Conservation (phyloP, 768 basidiomycete genomes). For the Cantharellus cinnabarinus region DNA sequence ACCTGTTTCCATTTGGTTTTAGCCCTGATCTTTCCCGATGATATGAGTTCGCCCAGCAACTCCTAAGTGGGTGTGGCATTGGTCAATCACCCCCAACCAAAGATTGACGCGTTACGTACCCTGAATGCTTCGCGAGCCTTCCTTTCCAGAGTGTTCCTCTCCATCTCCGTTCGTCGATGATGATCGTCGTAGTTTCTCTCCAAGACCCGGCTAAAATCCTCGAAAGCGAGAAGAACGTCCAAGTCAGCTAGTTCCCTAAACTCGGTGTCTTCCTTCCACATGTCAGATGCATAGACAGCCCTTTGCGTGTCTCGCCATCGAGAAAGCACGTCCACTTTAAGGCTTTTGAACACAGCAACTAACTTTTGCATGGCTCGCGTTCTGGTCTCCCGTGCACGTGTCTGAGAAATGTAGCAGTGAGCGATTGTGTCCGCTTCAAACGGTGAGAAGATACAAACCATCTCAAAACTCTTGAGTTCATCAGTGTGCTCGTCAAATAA, state of each 20-base stretch:
- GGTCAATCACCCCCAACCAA: neutral
- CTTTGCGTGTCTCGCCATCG: slow-evolving; percentile 77
- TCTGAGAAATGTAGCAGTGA: slow-evolving; percentile 23
- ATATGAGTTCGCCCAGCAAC: slow-evolving; percentile 49
- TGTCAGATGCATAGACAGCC: slow-evolving; percentile 51
- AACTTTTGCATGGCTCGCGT: slow-evolving; percentile 67
- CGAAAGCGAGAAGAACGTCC: slow-evolving; percentile 83
- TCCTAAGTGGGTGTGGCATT: slow-evolving; percentile 21
- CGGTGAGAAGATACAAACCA: slow-evolving; percentile 32
- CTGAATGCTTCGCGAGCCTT: slow-evolving; percentile 85
- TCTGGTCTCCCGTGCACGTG: slow-evolving; percentile 59
- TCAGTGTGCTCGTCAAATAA: slow-evolving; percentile 84
- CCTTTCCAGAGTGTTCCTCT: slow-evolving; percentile 65
- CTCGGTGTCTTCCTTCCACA: slow-evolving; percentile 59
- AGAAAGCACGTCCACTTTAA: slow-evolving; percentile 83
- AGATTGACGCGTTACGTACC: slow-evolving; percentile 21
- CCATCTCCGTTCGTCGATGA: slow-evolving; percentile 55
- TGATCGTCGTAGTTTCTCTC: slow-evolving; percentile 86
- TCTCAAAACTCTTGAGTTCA: slow-evolving; percentile 73
- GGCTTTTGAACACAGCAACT: slow-evolving; percentile 61
- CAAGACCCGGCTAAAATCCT: slow-evolving; percentile 77
- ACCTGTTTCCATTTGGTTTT: slow-evolving; percentile 83
- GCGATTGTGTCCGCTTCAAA: neutral
- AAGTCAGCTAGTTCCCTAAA: slow-evolving; percentile 70
- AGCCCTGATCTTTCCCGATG: slow-evolving; percentile 47